Conservation (phyloP, 768 basidiomycete species). For the Gloeophyllum trabeum region DNA sequence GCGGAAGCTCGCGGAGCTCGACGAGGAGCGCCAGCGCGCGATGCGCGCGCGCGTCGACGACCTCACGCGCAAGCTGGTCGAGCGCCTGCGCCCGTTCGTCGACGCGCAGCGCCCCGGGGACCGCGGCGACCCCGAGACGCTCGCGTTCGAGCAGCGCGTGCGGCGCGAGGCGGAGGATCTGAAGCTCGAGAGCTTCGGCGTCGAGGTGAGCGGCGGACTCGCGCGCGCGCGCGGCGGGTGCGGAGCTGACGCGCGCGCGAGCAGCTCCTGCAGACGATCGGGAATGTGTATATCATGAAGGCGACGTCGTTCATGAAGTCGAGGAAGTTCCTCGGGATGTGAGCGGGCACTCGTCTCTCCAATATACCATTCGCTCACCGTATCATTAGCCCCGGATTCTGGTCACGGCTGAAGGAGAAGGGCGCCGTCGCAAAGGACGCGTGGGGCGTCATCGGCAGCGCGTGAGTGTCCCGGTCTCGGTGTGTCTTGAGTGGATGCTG, state of each 20-base stretch:
- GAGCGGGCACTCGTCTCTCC: slow-evolving; percentile 18
- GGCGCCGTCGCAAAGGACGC: slow-evolving; percentile 89
- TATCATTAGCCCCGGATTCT: slow-evolving; percentile 66
- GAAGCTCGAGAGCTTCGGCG: slow-evolving; percentile 94
- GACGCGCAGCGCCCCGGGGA: slow-evolving; percentile 79
- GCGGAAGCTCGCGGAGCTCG: slow-evolving; percentile 73
- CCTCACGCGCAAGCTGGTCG: slow-evolving; percentile 71
- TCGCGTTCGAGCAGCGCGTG: slow-evolving; percentile 66
- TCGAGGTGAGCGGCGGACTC: slow-evolving; percentile 51
- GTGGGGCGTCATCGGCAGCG: slow-evolving; percentile 93
- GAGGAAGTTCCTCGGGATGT: slow-evolving; percentile 85
- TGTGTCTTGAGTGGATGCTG: too few species aligned
- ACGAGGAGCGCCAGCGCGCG: slow-evolving; percentile 67
- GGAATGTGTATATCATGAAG: slow-evolving; percentile 88
- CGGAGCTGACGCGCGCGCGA: background rate
- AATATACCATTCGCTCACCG: slow-evolving; percentile 2
- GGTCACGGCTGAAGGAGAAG: slow-evolving; percentile 90
- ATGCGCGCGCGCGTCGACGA: slow-evolving; percentile 69
- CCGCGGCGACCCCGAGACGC: slow-evolving; percentile 75
- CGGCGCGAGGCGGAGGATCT: slow-evolving; percentile 84
- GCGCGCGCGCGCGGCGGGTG: background rate
- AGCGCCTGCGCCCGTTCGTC: slow-evolving; percentile 82
- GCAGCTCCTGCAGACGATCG: slow-evolving; percentile 82
- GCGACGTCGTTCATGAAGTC: slow-evolving; percentile 87
- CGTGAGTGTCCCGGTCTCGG: slow-evolving; percentile 39